Conservation (phyloP, 169 alveolate species). For the Plasmodium relictum region DNA sequence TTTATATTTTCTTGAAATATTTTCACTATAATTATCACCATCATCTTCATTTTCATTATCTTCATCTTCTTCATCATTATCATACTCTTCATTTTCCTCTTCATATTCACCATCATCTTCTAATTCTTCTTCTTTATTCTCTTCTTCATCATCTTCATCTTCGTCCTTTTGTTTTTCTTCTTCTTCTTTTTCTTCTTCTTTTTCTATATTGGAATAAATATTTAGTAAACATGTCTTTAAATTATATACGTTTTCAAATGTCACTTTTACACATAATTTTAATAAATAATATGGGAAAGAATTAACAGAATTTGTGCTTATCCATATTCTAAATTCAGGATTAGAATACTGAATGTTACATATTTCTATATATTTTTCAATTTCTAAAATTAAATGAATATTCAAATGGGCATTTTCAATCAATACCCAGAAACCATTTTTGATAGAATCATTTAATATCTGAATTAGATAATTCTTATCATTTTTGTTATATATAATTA, state of each 20-base stretch:
- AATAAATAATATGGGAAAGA: slow-evolving; percentile 62
- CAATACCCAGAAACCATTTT: slow-evolving; percentile 76
- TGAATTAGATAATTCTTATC: slow-evolving; percentile 47
- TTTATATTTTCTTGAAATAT: neutral
- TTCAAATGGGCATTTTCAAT: slow-evolving; percentile 76
- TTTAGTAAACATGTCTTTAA: slow-evolving; percentile 50
- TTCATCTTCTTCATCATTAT: neutral
- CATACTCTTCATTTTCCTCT: neutral
- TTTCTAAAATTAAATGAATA: slow-evolving; percentile 61
- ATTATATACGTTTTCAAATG: slow-evolving; percentile 66
- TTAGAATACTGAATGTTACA: slow-evolving; percentile 72
- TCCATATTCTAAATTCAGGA: slow-evolving; percentile 77
- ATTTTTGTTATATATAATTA: slow-evolving; percentile 66
- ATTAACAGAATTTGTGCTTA: slow-evolving; percentile 61
- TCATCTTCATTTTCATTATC: neutral
- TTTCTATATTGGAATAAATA: slow-evolving; percentile 31
- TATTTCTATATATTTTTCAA: slow-evolving; percentile 70
- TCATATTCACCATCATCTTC: neutral
- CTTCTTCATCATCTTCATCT: slow-evolving; percentile 4
- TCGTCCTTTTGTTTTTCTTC: slow-evolving; percentile 5
- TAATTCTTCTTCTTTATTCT: neutral
- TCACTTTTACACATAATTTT: slow-evolving; percentile 66
- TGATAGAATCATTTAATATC: slow-evolving; percentile 71
- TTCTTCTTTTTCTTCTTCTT: slow-evolving; percentile 17
- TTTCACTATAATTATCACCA: no score